A percentile compares a stretch with the other conserved stretches of the same genome.
phyloP scores from a whole-genome alignment of 129 eudicot genomes.

The Deinandra increscens region DNA sequence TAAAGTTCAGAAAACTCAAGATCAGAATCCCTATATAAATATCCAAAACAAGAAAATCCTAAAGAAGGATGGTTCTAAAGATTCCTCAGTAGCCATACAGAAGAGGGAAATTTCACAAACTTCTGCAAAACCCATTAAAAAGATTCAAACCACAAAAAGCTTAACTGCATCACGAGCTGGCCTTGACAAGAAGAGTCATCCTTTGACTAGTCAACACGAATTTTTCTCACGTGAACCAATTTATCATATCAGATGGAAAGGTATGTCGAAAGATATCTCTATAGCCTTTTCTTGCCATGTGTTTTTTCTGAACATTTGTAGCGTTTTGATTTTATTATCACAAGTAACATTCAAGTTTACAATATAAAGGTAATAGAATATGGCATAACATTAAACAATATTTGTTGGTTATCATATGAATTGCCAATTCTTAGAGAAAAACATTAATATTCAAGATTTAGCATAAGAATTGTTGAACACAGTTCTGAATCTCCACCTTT shows the following conservation, averaged over 20 bases:
- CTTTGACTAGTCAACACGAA: constrained; percentile 24
- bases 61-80: constrained; percentile 19
- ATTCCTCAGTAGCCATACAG: constrained; percentile 16
- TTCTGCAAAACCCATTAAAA: constrained; percentile 13
- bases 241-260: constrained; percentile 51
- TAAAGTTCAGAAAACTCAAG: constrained; percentile 28
- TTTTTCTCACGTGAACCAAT: constrained; percentile 27
- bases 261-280: constrained; percentile 25
- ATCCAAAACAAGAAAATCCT: constrained; percentile 19
- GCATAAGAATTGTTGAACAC: neutral
- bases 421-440: neutral
- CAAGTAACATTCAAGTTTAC: neutral
- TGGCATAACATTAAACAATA: neutral
- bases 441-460: neutral
- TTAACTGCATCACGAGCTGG: constrained; percentile 16
- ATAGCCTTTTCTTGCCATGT: neutral
- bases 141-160: constrained; percentile 18
- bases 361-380: neutral
- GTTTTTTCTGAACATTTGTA: neutral
- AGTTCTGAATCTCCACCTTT: neutral
- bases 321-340: neutral
- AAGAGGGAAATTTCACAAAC: constrained; percentile 14
- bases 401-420: neutral
- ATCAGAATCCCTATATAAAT: constrained; percentile 4
- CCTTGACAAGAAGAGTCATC: constrained; percentile 22